These are phyloP conservation scores for Reutealis trisperma DNA, from an alignment of 345 rosid species.

Conservation along the genomic window DNA sequence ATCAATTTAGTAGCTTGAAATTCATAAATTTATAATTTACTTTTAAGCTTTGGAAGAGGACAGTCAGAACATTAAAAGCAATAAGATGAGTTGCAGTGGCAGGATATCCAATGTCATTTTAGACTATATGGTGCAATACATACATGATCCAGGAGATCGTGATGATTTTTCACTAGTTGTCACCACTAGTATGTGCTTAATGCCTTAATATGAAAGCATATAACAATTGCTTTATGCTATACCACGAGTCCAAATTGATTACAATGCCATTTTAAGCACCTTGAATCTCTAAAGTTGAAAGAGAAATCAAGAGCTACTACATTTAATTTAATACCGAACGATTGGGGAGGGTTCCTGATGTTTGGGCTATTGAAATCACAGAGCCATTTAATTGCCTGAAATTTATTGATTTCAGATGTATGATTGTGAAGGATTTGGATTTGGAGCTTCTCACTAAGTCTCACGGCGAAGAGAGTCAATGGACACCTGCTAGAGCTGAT, in stretches of 20 bases:
- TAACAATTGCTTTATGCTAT: conserved; percentile 83
- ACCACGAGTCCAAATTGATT: conserved; percentile 68
- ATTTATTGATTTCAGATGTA: conserved; percentile 71
- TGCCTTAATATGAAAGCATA: conserved; percentile 71
- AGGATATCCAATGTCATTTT: conserved; percentile 57
- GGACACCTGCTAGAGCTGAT: no score
- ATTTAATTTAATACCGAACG: conserved; percentile 87
- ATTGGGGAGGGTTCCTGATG: conserved; percentile 85
- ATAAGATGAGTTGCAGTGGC: conserved; percentile 13
- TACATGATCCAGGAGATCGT: conserved; percentile 68
- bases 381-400: conserved; percentile 52
- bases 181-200: conserved; percentile 73
- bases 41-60: conserved; percentile 32
- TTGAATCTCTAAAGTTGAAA: conserved; percentile 78
- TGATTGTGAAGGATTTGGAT: conserved; percentile 83
- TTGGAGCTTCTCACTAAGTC: conserved; percentile 56
- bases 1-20: conserved; percentile 3
- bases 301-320: conserved; percentile 94
- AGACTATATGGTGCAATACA: conserved; percentile 60
- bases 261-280: conserved; percentile 51
- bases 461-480: no score
- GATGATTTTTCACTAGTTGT: conserved; percentile 79
- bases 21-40: not conserved
- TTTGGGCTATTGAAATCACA: conserved; percentile 69
- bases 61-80: conserved; percentile 34